Evolutionary conservation across 1,284 basidiomycete genomes (phyloP), one percentile per base, ranked within the genome.

Genomic region (Marasmius tenuissimus): DNA sequence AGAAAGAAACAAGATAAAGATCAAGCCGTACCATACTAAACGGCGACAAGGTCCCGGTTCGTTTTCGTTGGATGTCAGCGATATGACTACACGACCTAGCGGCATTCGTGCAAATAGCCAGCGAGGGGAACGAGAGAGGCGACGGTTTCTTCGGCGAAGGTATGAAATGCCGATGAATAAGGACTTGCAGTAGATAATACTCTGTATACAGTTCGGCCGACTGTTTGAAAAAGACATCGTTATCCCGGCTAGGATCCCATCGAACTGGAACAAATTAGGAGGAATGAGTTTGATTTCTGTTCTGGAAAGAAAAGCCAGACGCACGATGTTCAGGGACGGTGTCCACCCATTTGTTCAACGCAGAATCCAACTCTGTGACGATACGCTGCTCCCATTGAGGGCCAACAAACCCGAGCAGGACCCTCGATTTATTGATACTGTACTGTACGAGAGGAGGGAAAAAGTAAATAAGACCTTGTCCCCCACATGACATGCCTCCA

Each of bases 51-150:
- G 11, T 8, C 12, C 52, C 52, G 3, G 16, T 37, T 37, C 52
- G 35, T 18, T 38, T 33, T n/a, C 52, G 52, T n/a, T 54, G 52
- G n/a, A 81, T 75, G 65, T 92, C 87, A 35, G 88, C 76, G 37
- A 94, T 82, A 68, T 91, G 91, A 39, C 83, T 85, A 63, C 88
- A 91, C 2, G 88, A 87, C 18, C 92, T 79, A 0, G 93, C 90
- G 1, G 92, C 93, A 64, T 92, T 93, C 20, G 88, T 88, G 72
- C 92, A 94, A 55, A 94, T 93, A 0, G 91, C 88, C 16, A 94
- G 79, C 0, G 91, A 92, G 0, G 93, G 89, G 61, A 78, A 87
- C 71, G 85, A 78, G 1, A 87, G 71, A 0, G 82, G 77, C 0
- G 85, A 83, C 0, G 82, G 81, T 62, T 83, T 83, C 53, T 90